phyloP scores from a whole-genome alignment of 495 filamentous ascomycete genomes.

The Penicillium ochrochloron region DNA sequence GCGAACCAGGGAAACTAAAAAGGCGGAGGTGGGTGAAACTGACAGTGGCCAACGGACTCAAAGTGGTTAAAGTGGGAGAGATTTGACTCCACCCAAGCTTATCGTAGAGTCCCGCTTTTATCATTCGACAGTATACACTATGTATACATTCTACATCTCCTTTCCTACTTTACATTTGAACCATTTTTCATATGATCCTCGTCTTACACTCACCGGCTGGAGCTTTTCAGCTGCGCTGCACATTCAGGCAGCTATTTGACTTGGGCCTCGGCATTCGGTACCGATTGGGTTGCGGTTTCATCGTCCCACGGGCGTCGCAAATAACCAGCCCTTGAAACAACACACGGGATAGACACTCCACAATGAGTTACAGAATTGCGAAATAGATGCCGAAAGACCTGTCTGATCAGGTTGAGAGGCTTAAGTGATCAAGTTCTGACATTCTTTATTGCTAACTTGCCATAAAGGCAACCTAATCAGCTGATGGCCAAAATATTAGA shows the following conservation, averaged over 20 bases:
- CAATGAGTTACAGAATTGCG: background rate
- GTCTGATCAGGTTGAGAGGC: background rate
- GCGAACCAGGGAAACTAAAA: constrained; percentile 1
- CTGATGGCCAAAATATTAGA: too few species aligned
- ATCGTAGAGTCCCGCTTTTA: constrained; percentile 23
- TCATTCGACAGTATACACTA: background rate
- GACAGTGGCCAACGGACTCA: background rate
- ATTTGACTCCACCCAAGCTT: constrained; percentile 27
- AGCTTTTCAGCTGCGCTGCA: background rate
- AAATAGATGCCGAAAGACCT: background rate
- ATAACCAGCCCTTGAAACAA: constrained; percentile 14
- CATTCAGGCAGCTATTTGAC: background rate
- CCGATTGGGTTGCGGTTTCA: constrained; percentile 17
- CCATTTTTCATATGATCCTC: background rate
- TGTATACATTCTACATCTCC: background rate
- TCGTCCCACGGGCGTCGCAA: constrained; percentile 15
- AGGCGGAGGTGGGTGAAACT: constrained; percentile 5
- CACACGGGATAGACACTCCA: constrained; percentile 5
- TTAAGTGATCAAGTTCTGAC: background rate
- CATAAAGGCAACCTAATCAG: too few species aligned
- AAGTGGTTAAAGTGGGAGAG: constrained; percentile 14
- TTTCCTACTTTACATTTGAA: background rate
- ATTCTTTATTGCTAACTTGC: background rate
- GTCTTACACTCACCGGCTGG: background rate
- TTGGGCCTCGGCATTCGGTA: constrained; percentile 2